Evolutionary conservation across 495 filamentous ascomycete species (phyloP).

Genomic region (Trichoderma orchidacearum): DNA sequence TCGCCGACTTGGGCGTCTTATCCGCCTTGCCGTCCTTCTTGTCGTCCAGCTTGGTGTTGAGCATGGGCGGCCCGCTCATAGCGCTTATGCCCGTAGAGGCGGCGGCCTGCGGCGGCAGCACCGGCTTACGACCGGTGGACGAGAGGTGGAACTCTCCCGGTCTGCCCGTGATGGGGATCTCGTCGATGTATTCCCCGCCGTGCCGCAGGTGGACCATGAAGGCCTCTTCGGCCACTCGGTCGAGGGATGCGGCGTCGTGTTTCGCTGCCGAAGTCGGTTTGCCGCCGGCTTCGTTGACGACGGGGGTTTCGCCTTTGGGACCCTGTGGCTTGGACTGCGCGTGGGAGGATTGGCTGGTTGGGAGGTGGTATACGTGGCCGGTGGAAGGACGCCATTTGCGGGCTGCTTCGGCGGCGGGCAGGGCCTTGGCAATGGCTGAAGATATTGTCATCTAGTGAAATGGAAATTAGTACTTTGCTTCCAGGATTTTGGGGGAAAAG

Average conservation of each 20-base stretch:
- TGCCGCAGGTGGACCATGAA: conserved; percentile 50
- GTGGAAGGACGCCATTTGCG: conserved; percentile 59
- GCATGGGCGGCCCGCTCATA: conserved; percentile 7
- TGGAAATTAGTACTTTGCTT: conserved; percentile 9
- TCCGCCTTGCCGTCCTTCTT: conserved; percentile 22
- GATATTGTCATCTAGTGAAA: conserved; percentile 36
- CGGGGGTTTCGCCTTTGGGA: conserved; percentile 1
- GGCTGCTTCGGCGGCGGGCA: conserved; percentile 39
- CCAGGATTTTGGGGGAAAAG: not conserved
- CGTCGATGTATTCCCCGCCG: conserved; percentile 78
- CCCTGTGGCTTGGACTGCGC: conserved; percentile 17
- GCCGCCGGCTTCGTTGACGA: conserved; percentile 6
- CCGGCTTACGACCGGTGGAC: conserved; percentile 36
- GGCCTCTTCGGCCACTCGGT: conserved; percentile 51
- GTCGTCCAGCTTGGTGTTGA: conserved; percentile 28
- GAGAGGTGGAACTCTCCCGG: conserved; percentile 76
- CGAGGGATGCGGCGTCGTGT: conserved; percentile 21
- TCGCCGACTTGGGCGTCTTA: conserved; percentile 38
- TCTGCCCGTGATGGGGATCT: conserved; percentile 73
- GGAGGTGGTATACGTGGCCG: conserved; percentile 58
- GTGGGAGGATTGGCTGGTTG: conserved; percentile 17
- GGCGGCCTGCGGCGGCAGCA: conserved; percentile 1
- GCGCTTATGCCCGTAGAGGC: not conserved
- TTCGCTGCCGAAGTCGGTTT: conserved; percentile 16
- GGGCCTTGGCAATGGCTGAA: conserved; percentile 52